Percentiles rank a stretch among this genome's conserved stretches.
Evolutionary conservation across 805 yeast genomes (phyloP).

Genomic region (Yamadazyma endophytica): DNA sequence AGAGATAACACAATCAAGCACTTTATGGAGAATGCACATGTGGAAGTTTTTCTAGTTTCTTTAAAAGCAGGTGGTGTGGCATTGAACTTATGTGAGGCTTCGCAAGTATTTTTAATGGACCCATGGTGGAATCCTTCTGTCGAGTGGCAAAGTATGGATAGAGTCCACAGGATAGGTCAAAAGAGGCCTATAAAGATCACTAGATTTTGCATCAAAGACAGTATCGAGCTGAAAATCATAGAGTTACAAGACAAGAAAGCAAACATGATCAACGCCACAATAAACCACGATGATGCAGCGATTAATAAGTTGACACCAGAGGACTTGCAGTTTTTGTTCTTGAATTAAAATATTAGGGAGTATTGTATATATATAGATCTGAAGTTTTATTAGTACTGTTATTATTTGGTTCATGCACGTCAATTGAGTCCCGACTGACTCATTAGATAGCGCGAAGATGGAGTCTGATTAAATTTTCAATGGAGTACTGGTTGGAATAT

Average conservation of each 20-base stretch:
- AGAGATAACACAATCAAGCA: constrained; percentile 86
- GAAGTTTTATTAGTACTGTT: too few relatives aligned
- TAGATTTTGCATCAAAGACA: constrained; percentile 90
- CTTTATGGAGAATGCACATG: constrained; percentile 88
- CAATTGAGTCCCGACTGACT: too few relatives aligned
- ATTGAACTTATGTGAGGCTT: constrained; percentile 91
- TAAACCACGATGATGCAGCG: constrained; percentile 89
- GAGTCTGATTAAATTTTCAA: too few relatives aligned
- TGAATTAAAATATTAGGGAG: constrained; percentile 46
- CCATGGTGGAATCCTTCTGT: constrained; percentile 99
- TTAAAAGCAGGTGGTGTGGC: constrained; percentile 99
- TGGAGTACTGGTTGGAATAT: constrained; percentile 55
- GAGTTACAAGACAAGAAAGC: constrained; percentile 97
- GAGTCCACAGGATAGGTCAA: constrained; percentile 97
- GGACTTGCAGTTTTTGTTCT: constrained; percentile 91
- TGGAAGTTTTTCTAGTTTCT: constrained; percentile 91
- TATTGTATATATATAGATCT: too few relatives aligned
- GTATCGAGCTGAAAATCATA: constrained; percentile 92
- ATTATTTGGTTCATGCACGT: too few relatives aligned
- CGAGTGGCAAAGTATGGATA: constrained; percentile 97
- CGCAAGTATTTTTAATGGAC: constrained; percentile 91
- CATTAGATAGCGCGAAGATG: too few relatives aligned
- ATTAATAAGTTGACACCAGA: constrained; percentile 85
- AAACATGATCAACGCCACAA: constrained; percentile 95
- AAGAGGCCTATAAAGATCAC: constrained; percentile 91